Percentiles rank a stretch among this genome's conserved stretches.
These are phyloP conservation scores for Mycena amicta DNA, from an alignment of 768 basidiomycete genomes.

Conservation along the genomic window DNA sequence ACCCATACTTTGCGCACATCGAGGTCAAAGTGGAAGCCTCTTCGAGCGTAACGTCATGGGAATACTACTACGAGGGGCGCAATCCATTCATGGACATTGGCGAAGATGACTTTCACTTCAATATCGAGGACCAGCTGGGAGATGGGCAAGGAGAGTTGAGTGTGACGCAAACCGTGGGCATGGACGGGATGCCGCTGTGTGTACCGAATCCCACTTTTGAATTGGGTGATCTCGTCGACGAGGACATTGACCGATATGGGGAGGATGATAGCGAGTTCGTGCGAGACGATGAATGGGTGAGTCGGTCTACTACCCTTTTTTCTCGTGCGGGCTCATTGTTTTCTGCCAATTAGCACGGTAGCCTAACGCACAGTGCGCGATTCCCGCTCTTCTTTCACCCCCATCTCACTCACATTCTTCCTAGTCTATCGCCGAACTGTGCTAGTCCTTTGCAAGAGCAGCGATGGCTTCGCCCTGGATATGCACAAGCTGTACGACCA, in stretches of 20 bases:
- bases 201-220: not conserved
- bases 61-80: not conserved
- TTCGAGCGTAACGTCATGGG: not conserved
- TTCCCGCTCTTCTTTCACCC: not conserved
- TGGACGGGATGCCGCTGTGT: not conserved
- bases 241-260: constrained; percentile 10
- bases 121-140: not conserved
- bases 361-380: not conserved
- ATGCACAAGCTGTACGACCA: too few relatives aligned
- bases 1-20: not conserved
- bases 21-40: not conserved
- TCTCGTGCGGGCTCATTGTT: not conserved
- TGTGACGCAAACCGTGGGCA: not conserved
- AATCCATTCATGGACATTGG: not conserved
- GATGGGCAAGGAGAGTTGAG: not conserved
- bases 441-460: not conserved
- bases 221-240: not conserved
- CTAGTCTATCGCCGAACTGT: not conserved
- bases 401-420: not conserved
- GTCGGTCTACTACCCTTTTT: not conserved
- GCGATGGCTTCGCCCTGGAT: not conserved
- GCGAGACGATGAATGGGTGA: not conserved
- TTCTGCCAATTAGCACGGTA: not conserved
- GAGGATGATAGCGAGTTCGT: constrained; percentile 17
- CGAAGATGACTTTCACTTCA: not conserved